A percentile compares a stretch with the other conserved stretches of the same genome.
Evolutionary conservation across 345 rosid species (phyloP).

Genomic region (Linum lewisii): DNA sequence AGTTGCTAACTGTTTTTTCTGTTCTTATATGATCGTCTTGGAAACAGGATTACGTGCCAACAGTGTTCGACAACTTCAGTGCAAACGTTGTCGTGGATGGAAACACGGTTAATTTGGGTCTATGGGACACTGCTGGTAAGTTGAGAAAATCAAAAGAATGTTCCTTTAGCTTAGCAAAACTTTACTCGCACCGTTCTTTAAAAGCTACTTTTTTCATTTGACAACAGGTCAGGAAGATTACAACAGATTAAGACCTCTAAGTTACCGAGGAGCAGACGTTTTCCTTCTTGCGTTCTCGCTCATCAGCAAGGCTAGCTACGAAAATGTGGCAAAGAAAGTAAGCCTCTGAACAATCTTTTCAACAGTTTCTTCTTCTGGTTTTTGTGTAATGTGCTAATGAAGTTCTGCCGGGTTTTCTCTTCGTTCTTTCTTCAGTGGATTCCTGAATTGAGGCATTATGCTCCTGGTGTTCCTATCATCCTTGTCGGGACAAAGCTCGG

Average conservation of each 20-base stretch:
- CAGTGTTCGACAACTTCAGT: slow-evolving; percentile 79
- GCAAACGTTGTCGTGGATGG: slow-evolving; percentile 83
- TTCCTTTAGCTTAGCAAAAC: not conserved
- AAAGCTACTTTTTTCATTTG: slow-evolving; percentile 11
- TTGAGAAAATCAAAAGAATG: slow-evolving; percentile 3
- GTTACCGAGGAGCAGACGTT: slow-evolving; percentile 90
- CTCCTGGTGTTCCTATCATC: slow-evolving; percentile 55
- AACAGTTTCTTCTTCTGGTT: not conserved
- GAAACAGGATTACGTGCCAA: slow-evolving; percentile 73
- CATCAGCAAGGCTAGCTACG: slow-evolving; percentile 91
- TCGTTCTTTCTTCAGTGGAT: slow-evolving; percentile 53
- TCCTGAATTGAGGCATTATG: slow-evolving; percentile 88
- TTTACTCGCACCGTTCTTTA: slow-evolving; percentile 6
- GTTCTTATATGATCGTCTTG: not conserved
- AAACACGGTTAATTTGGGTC: slow-evolving; percentile 61
- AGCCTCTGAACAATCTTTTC: not conserved
- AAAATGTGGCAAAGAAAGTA: slow-evolving; percentile 78
- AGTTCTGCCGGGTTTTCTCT: slow-evolving; percentile 5
- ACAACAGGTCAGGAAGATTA: slow-evolving; percentile 90
- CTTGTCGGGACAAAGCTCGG: slow-evolving; percentile 60
- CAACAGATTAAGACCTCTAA: slow-evolving; percentile 79
- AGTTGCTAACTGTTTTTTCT: too few relatives aligned
- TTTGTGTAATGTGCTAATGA: slow-evolving; percentile 15
- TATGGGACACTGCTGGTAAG: slow-evolving; percentile 85
- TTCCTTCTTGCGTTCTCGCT: slow-evolving; percentile 86